These are phyloP conservation scores for Rubia peregrina DNA, from an alignment of 305 asterid species.

Conservation along the genomic window DNA sequence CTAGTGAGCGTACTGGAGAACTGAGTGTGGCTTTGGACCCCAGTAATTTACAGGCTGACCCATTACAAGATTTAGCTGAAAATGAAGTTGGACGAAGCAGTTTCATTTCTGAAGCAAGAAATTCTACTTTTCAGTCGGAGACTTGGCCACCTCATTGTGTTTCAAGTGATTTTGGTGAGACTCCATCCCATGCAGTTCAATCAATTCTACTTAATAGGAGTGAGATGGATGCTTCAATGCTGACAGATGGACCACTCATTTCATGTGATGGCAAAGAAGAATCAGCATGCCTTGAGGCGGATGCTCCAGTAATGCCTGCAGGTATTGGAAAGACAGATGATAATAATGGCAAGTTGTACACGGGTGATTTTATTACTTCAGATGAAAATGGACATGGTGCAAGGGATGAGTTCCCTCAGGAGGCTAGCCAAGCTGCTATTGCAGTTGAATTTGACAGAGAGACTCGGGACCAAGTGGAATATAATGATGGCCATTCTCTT, in stretches of 20 bases:
- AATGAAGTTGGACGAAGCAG: constrained; percentile 25
- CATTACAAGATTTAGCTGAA: constrained; percentile 32
- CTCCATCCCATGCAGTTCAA: constrained; percentile 26
- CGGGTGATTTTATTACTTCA: constrained; percentile 26
- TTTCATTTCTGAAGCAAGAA: constrained; percentile 24
- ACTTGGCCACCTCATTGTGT: constrained; percentile 25
- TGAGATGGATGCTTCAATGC: constrained; percentile 24
- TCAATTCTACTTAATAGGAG: constrained; percentile 18
- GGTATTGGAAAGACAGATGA: constrained; percentile 28
- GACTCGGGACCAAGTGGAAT: constrained; percentile 26
- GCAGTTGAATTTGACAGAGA: constrained; percentile 31
- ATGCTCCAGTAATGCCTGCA: constrained; percentile 23
- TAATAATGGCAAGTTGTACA: constrained; percentile 30
- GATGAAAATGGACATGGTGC: constrained; percentile 30
- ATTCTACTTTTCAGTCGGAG: constrained; percentile 20
- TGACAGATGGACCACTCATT: constrained; percentile 22
- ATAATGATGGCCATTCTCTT: constrained; percentile 18
- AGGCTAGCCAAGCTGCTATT: constrained; percentile 28
- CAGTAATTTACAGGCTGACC: constrained; percentile 26
- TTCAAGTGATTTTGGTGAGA: constrained; percentile 28
- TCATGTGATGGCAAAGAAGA: constrained; percentile 30
- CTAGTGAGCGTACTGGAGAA: constrained; percentile 19
- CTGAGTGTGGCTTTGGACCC: constrained; percentile 18
- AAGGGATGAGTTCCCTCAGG: constrained; percentile 30
- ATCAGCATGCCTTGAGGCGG: constrained; percentile 28